Evolutionary conservation across 1,139 yeast species (phyloP).

Genomic region (Kodamaea fungicola): DNA sequence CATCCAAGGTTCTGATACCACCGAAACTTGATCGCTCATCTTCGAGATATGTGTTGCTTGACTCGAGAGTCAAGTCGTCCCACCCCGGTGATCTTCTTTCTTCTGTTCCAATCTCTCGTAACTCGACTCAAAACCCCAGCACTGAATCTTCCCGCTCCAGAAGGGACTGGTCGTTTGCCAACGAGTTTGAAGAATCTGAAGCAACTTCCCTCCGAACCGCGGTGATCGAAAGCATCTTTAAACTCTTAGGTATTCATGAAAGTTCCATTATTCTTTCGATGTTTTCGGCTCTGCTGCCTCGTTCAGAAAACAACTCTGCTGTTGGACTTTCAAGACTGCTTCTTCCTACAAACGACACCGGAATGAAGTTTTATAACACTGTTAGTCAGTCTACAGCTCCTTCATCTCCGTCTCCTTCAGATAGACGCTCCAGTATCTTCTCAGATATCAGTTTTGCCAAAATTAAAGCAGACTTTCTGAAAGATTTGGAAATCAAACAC

Average conservation of each 20-base stretch:
- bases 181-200: constrained; percentile 68
- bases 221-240: constrained; percentile 71
- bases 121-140: constrained; percentile 20
- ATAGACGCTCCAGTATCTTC: constrained; percentile 1
- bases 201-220: constrained; percentile 69
- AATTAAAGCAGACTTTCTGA: constrained; percentile 65
- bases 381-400: constrained; percentile 12
- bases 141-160: constrained; percentile 8
- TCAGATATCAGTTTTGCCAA: constrained; percentile 11
- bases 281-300: constrained; percentile 11
- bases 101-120: constrained; percentile 72
- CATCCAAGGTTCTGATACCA: neutral
- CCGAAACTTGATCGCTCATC: constrained; percentile 11
- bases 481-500: constrained; percentile 54
- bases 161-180: constrained; percentile 45
- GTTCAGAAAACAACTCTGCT: constrained; percentile 27
- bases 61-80: constrained; percentile 56
- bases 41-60: constrained; percentile 65
- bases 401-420: constrained; percentile 1
- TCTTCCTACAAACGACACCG: constrained; percentile 16
- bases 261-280: constrained; percentile 1
- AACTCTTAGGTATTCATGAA: constrained; percentile 64
- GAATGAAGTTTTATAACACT: constrained; percentile 28
- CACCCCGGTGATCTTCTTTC: constrained; percentile 83
- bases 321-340: constrained; percentile 26